These are phyloP conservation scores for Allantophomopsis cytisporea DNA, from an alignment of 2,329 filamentous ascomycete species.

Conservation along the genomic window DNA sequence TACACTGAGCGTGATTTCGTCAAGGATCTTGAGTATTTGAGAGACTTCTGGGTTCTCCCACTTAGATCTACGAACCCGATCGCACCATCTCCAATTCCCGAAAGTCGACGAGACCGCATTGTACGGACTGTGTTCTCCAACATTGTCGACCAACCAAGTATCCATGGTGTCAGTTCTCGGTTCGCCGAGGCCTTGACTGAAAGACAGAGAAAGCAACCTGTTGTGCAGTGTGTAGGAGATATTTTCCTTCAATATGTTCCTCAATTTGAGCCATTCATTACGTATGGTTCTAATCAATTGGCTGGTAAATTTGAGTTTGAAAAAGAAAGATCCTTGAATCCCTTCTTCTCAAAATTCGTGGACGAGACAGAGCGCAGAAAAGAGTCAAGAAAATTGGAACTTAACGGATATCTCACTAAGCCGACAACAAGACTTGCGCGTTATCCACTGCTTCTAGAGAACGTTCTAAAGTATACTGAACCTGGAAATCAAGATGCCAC, in stretches of 20 bases:
- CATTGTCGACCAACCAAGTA: slow-evolving; percentile 68
- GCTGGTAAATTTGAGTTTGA: slow-evolving; percentile 98
- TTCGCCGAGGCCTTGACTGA: slow-evolving; percentile 82
- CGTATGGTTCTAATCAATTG: slow-evolving; percentile 88
- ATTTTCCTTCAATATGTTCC: slow-evolving; percentile 89
- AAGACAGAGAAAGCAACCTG: slow-evolving; percentile 78
- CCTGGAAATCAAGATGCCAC: slow-evolving; percentile 81
- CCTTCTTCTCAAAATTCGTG: slow-evolving; percentile 77
- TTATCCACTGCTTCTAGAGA: slow-evolving; percentile 85
- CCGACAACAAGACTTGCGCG: slow-evolving; percentile 89
- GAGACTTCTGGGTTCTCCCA: slow-evolving; percentile 97
- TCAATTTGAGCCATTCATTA: slow-evolving; percentile 89
- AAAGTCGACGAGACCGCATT: slow-evolving; percentile 76
- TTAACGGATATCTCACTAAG: slow-evolving; percentile 96
- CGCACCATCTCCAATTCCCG: slow-evolving; percentile 69
- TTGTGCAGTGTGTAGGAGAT: slow-evolving; percentile 83
- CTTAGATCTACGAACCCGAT: slow-evolving; percentile 56
- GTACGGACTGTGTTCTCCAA: slow-evolving; percentile 94
- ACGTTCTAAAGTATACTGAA: slow-evolving; percentile 82
- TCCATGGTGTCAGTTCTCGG: slow-evolving; percentile 79
- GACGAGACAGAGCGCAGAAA: slow-evolving; percentile 94
- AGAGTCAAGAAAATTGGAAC: slow-evolving; percentile 88
- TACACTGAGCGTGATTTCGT: slow-evolving; percentile 98
- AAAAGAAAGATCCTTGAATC: slow-evolving; percentile 80
- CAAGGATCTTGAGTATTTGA: slow-evolving; percentile 92